Evolutionary conservation across 371 early-diverging fungal genomes (phyloP), one percentile per base, ranked within the genome.

Genomic region (Entomophthora muscae): DNA sequence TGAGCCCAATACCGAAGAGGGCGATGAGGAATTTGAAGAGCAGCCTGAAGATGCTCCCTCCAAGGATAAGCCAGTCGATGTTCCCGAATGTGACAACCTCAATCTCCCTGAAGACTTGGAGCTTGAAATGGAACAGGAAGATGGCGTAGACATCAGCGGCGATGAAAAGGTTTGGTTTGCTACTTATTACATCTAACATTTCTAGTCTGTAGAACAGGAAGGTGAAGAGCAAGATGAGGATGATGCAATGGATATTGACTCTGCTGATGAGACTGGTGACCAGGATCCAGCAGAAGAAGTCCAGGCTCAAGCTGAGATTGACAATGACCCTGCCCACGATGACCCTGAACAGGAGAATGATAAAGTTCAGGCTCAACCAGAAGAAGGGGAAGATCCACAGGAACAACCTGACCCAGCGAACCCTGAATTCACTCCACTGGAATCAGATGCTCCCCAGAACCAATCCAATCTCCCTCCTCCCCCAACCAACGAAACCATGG

Each of bases 301-400:
- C 22, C 69, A 72, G 62, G 70, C 71, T 53, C 69, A 72, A 30
- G 67, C 77, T 29, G 67, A 69, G 31, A 65, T 54, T 27, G n/a
- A n/a, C n/a, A 76, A 76, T 13, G 73, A 73, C 10, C 75, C 81
- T 32, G 74, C 77, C 33, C 72, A 76, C 27, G 71, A 75, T 0
- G 75, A 74, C 7, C 70, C 72, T 24, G 72, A 75, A 29, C 77
- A 22, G 13, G 58, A 32, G 10, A 2, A 17, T 17, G 23, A 54
- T 21, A 66, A 68, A 28, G 27, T 27, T 22, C 32, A 69, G 13
- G 64, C 51, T 30, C 65, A 69, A 7, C 72, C 72, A 7, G 68
- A 74, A 32, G 72, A 74, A 10, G 69, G 66, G 17, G 73, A 73
- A 3, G 28, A 59, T 7, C 52, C 26, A 21, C 56, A 63, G 7